These are phyloP conservation scores for Penicillium sp. DNA, from an alignment of 2,329 filamentous ascomycete genomes.

Conservation along the genomic window DNA sequence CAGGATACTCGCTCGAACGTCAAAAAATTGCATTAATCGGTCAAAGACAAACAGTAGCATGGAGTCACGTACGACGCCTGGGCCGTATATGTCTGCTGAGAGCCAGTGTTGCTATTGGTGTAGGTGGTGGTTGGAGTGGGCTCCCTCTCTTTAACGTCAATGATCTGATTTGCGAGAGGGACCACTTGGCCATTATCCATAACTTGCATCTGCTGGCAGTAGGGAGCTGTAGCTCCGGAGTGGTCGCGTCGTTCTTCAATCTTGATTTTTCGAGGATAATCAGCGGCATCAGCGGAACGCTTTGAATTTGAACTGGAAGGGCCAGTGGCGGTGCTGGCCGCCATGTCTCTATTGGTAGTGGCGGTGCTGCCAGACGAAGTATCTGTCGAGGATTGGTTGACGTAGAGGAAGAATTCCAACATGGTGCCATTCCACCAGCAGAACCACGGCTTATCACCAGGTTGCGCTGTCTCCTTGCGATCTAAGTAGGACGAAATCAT, in stretches of 20 bases:
- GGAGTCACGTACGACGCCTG: constrained; percentile 34
- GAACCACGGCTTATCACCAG: constrained; percentile 65
- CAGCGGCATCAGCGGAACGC: constrained; percentile 18
- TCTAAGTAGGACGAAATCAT: constrained; percentile 23
- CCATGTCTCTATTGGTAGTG: constrained; percentile 12
- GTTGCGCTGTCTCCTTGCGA: constrained; percentile 44
- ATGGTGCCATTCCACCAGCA: constrained; percentile 68
- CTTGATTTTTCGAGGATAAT: constrained; percentile 60
- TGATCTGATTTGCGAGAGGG: constrained; percentile 26
- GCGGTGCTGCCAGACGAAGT: constrained; percentile 21
- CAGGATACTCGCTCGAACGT: constrained; percentile 17
- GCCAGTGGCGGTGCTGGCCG: constrained; percentile 19
- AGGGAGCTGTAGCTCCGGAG: constrained; percentile 47
- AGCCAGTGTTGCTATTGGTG: constrained; percentile 21
- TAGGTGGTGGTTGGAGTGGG: constrained; percentile 37
- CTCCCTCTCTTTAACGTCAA: constrained; percentile 36
- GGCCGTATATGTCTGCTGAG: constrained; percentile 36
- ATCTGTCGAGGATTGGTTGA: constrained; percentile 50
- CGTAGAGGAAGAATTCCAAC: constrained; percentile 66
- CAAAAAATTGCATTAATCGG: constrained; percentile 27
- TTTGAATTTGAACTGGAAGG: constrained; percentile 9
- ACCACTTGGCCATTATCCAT: constrained; percentile 49
- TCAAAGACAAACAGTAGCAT: constrained; percentile 37
- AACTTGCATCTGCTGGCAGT: constrained; percentile 65
- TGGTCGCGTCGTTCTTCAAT: constrained; percentile 61